Conservation (phyloP, 208 protist species). For the Leptomonas seymouri region DNA sequence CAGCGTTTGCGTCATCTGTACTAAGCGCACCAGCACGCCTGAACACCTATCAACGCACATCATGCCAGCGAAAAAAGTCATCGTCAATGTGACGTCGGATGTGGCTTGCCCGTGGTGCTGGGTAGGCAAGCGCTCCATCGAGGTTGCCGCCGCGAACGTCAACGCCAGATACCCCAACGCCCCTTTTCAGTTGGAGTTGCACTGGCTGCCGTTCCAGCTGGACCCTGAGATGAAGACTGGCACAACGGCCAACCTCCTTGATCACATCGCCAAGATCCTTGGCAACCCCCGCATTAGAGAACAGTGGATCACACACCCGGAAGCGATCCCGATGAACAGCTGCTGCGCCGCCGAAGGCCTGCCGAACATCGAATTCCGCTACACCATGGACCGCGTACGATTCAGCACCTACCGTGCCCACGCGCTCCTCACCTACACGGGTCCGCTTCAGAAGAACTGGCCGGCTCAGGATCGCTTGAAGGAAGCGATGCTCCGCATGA, state of each 20-base stretch:
- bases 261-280: constrained; percentile 16
- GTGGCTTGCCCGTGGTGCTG: constrained; percentile 51
- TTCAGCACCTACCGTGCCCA: constrained; percentile 49
- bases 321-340: constrained; percentile 49
- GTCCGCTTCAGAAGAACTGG: constrained; percentile 26
- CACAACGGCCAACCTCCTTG: constrained; percentile 11
- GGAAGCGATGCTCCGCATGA: constrained; percentile 48
- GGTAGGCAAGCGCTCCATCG: constrained; percentile 53
- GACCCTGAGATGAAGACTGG: constrained; percentile 21
- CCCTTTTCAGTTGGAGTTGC: constrained; percentile 36
- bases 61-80: constrained; percentile 18
- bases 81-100: constrained; percentile 41
- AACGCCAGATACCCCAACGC: constrained; percentile 16
- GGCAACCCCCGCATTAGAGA: constrained; percentile 22
- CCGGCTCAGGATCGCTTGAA: constrained; percentile 37
- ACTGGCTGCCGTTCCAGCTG: constrained; percentile 50
- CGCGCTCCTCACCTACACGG: constrained; percentile 39
- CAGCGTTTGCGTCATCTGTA: not conserved
- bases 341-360: constrained; percentile 31
- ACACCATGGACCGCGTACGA: not conserved
- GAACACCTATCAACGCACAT: not conserved
- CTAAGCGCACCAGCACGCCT: not conserved
- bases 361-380: constrained; percentile 33
- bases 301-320: constrained; percentile 35
- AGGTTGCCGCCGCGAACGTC: constrained; percentile 34